Evolutionary conservation across 2,329 filamentous ascomycete species (phyloP).

Genomic region (Trichoderma oligosporum): DNA sequence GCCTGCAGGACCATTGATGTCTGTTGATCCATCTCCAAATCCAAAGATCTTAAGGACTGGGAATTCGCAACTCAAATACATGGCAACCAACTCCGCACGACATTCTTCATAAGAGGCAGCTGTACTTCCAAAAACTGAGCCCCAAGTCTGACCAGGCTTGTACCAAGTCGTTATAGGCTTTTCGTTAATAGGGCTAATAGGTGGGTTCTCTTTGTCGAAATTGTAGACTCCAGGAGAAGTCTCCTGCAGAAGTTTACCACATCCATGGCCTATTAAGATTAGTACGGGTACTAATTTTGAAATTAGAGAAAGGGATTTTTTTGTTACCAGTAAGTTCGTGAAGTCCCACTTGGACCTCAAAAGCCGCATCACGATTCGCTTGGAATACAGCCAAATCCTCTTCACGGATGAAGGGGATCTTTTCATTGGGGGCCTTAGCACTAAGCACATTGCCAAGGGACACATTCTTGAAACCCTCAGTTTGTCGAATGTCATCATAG

Average conservation of each 20-base stretch:
- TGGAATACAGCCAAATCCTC: conserved; percentile 74
- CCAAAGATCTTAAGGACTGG: conserved; percentile 86
- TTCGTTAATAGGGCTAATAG: conserved; percentile 71
- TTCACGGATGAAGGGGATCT: conserved; percentile 82
- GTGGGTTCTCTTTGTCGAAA: conserved; percentile 79
- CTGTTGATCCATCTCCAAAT: conserved; percentile 70
- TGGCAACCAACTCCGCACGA: conserved; percentile 88
- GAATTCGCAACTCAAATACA: conserved; percentile 87
- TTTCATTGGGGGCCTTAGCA: conserved; percentile 88
- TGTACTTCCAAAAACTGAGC: conserved; percentile 82
- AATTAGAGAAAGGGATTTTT: not conserved
- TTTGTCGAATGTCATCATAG: conserved; percentile 75
- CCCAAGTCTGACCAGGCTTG: conserved; percentile 93
- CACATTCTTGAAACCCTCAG: conserved; percentile 87
- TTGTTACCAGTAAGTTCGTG: conserved; percentile 68
- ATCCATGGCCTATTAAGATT: conserved; percentile 65
- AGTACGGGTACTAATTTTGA: conserved; percentile 8
- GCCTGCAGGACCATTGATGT: conserved; percentile 74
- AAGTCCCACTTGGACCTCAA: conserved; percentile 93
- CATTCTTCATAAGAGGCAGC: conserved; percentile 93
- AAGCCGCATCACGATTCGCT: conserved; percentile 79
- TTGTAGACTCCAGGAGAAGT: conserved; percentile 79
- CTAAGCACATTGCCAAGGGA: conserved; percentile 89
- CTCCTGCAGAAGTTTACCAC: conserved; percentile 90
- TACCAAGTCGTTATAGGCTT: conserved; percentile 81